phyloP scores from a whole-genome alignment of 345 rosid genomes.

The Lumnitzera racemosa region DNA sequence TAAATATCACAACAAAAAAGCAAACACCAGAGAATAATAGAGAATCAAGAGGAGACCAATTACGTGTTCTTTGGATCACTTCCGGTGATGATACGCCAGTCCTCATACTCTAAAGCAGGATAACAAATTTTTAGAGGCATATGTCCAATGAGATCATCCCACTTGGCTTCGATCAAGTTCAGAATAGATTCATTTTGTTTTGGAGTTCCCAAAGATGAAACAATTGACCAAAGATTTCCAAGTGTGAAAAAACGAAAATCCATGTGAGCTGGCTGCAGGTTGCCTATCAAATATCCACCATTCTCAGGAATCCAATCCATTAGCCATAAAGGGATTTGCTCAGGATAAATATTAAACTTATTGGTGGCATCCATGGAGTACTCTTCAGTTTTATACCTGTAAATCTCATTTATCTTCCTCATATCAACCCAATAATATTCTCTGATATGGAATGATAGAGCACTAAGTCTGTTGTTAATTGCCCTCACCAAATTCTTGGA shows the following conservation, averaged over 20 bases:
- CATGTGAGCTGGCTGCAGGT: constrained; percentile 83
- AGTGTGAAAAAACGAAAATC: constrained; percentile 83
- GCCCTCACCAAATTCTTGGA: constrained; percentile 67
- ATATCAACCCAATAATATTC: constrained; percentile 88
- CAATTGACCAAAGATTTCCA: constrained; percentile 78
- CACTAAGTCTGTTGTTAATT: constrained; percentile 73
- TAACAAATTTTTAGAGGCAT: constrained; percentile 94
- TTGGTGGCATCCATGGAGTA: constrained; percentile 78
- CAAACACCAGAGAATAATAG: not conserved
- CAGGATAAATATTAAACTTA: constrained; percentile 87
- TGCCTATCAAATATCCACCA: constrained; percentile 78
- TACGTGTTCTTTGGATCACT: constrained; percentile 97
- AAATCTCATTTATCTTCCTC: constrained; percentile 79
- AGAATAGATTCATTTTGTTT: constrained; percentile 67
- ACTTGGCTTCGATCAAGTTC: constrained; percentile 65
- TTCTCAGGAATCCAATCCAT: constrained; percentile 87
- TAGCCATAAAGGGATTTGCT: constrained; percentile 81
- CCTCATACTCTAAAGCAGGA: constrained; percentile 81
- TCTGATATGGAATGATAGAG: constrained; percentile 81
- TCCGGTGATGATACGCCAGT: constrained; percentile 94
- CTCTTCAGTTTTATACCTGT: constrained; percentile 86
- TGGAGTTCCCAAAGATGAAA: constrained; percentile 73
- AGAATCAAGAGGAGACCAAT: constrained; percentile 12
- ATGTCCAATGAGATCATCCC: constrained; percentile 70
- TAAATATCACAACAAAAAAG: not conserved